Evolutionary conservation across 768 basidiomycete genomes (phyloP).

Genomic region (Pleurotus eryngii): DNA sequence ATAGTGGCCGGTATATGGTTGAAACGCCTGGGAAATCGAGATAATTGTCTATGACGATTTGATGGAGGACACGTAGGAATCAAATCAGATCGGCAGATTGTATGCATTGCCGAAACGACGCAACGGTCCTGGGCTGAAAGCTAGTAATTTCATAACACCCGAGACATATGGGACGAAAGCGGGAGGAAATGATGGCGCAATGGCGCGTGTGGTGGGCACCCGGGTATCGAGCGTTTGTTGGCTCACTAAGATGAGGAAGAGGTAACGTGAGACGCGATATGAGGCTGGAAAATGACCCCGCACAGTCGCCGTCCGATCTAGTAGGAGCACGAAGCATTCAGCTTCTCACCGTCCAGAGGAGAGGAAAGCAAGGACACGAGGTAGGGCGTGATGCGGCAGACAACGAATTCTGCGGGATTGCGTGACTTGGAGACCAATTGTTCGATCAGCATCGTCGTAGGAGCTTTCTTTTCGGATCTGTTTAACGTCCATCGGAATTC

Average conservation of each 20-base stretch:
- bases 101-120: not conserved
- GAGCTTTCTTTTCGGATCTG: no score
- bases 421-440: no score
- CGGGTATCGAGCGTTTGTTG: not conserved
- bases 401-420: no score
- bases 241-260: not conserved
- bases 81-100: slow-evolving; percentile 4
- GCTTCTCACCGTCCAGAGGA: not conserved
- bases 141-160: slow-evolving; percentile 5
- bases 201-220: not conserved
- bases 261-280: not conserved
- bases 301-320: slow-evolving; percentile 1
- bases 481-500: no score
- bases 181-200: not conserved
- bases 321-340: not conserved
- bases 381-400: no score
- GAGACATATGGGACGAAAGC: slow-evolving; percentile 3
- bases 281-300: not conserved
- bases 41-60: not conserved
- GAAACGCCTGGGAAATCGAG: not conserved
- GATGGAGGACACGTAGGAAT: slow-evolving; percentile 4
- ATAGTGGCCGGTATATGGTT: not conserved
- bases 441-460: no score
- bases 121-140: not conserved
- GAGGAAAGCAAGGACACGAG: not conserved